Base-by-base conservation (phyloP, 805 yeast species). In the Suhomyces sp. region DNA sequence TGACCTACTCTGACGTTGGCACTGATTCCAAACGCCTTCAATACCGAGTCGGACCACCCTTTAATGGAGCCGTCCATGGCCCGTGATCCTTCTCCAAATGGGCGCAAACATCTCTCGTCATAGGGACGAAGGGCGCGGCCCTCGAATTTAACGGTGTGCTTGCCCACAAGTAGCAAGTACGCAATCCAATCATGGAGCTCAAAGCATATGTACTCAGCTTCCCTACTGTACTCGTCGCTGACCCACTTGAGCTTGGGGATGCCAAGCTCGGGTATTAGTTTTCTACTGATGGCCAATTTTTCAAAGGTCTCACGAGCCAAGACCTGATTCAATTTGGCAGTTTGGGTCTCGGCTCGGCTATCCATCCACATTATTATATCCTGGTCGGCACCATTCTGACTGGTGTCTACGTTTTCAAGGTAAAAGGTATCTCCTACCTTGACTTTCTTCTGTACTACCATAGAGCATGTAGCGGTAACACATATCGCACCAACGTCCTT, bases 361-460 rank as follows among this genome's bases (percentile, higher is more conserved):
- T 83, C 87, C 87, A 83, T 83, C 87, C 88, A 83, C 47, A 83
- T 71, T 4, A 83, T 68, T 3, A 83, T 71, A 56, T 80, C 80
- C 4, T 45, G 54, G 33, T 45, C 57, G 17, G 48, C 49, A 13
- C 59, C 58, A 1, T 51, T 44, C 41, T 52, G 49, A 7, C 60
- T 64, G 19, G 15, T 15, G 46, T 69, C 62, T 33, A 71, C 72
- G 4, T 78, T 66, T 42, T 57, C 64, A 13, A 80, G 77, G 19
- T 46, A 58, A 13, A 65, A 49, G 17, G 50, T 48, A 8, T 60
- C 61, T 2, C 53, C 54, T 1, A 49, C 50, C 0, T 38, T 40
- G 2, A 58, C 52, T 29, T 60, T 61, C 51, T 60, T 57, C 59
- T 72, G 64, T 1, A 82, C 80, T 9, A 79, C 86, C 72, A 82